A percentile compares a stretch with the other conserved stretches of the same genome.
Evolutionary conservation across 495 filamentous ascomycete species (phyloP).

Genomic region (Geoglossum glabrum): DNA sequence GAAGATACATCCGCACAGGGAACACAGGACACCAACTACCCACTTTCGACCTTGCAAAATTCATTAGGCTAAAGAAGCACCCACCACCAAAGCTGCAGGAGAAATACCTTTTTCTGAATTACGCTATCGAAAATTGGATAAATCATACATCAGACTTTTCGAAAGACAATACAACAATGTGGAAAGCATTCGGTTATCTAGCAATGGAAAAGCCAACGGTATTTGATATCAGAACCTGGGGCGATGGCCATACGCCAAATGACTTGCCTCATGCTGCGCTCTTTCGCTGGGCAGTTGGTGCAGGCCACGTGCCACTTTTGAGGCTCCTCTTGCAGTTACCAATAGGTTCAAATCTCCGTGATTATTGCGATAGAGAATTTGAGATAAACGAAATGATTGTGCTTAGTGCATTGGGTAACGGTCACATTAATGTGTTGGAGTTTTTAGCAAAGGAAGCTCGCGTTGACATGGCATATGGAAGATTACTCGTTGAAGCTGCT

Average conservation of each 20-base stretch:
- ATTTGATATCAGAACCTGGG: neutral
- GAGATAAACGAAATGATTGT: neutral
- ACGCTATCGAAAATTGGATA: neutral
- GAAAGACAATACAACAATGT: neutral
- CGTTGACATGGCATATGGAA: neutral
- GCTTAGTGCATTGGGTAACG: neutral
- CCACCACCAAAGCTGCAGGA: neutral
- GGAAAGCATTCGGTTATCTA: neutral
- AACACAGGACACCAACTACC: neutral
- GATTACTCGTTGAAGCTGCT: neutral
- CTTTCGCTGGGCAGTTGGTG: neutral
- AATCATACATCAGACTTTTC: neutral
- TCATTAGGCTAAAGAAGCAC: neutral
- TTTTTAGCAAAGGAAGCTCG: neutral
- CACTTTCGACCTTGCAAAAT: neutral
- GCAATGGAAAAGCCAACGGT: neutral
- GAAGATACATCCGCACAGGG: neutral
- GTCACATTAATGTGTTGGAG: neutral
- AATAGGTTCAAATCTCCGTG: neutral
- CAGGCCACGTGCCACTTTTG: neutral
- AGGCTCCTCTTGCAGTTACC: neutral
- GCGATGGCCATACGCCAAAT: neutral
- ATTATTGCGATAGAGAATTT: neutral
- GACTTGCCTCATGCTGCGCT: neutral
- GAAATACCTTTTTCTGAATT: slow-evolving; percentile 6